These are phyloP conservation scores for Kazachstania bromeliacearum DNA, from an alignment of 805 yeast species.

Conservation along the genomic window DNA sequence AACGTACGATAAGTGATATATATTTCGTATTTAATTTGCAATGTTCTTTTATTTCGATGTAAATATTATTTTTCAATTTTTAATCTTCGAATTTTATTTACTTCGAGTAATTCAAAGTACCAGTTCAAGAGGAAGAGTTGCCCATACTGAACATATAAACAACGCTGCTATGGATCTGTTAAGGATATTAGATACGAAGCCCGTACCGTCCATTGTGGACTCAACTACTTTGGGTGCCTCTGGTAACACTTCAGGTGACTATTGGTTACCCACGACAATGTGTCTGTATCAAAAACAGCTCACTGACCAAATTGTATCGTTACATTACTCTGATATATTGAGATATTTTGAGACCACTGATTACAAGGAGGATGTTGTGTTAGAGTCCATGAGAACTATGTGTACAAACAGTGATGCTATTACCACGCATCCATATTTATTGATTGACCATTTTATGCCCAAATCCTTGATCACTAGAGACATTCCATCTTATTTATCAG, in stretches of 20 bases:
- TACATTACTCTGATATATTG: slow-evolving; percentile 84
- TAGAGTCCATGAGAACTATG: slow-evolving; percentile 70
- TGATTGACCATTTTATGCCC: slow-evolving; percentile 81
- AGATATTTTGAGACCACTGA: slow-evolving; percentile 63
- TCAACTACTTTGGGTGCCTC: slow-evolving; percentile 35
- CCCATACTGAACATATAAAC: no score
- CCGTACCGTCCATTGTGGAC: slow-evolving; percentile 71
- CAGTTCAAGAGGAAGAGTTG: no score
- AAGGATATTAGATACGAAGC: slow-evolving; percentile 70
- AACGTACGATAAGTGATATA: no score
- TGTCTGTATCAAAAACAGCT: slow-evolving; percentile 79
- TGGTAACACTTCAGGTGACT: slow-evolving; percentile 42
- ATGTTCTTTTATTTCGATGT: no score
- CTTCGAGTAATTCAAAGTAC: no score
- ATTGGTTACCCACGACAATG: slow-evolving; percentile 74
- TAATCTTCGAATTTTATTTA: no score
- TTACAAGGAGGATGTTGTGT: slow-evolving; percentile 44
- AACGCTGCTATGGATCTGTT: slow-evolving; percentile 58
- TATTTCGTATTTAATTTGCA: no score
- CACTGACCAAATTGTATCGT: slow-evolving; percentile 82
- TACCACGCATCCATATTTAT: slow-evolving; percentile 79
- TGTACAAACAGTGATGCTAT: slow-evolving; percentile 69
- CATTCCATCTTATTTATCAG: slow-evolving; percentile 57
- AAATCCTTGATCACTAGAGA: slow-evolving; percentile 64
- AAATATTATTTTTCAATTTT: no score